These are phyloP conservation scores for Solanum sejunctum DNA, from an alignment of 257 asterid genomes.

Conservation along the genomic window DNA sequence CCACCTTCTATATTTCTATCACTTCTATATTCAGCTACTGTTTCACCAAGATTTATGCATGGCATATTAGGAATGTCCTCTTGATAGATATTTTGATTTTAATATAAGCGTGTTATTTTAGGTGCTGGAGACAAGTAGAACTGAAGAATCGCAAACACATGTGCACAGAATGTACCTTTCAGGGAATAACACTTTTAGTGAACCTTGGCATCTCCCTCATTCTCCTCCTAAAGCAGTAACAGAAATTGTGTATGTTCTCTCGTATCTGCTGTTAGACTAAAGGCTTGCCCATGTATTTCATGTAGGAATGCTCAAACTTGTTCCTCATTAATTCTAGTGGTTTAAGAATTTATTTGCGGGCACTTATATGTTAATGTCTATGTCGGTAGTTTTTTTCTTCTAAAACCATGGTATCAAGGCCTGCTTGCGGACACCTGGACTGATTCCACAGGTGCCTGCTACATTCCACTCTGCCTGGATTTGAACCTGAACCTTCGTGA, in stretches of 20 bases:
- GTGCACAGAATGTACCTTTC: slow-evolving; percentile 79
- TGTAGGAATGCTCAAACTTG: background rate
- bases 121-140: slow-evolving; percentile 84
- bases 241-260: slow-evolving; percentile 65
- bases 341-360: background rate
- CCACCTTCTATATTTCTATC: slow-evolving; percentile 2
- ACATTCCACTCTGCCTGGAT: background rate
- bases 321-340: background rate
- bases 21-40: background rate
- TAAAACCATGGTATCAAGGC: background rate
- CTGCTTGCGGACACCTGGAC: background rate
- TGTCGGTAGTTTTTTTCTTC: background rate
- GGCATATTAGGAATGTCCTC: background rate
- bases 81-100: background rate
- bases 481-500: background rate
- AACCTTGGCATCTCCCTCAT: slow-evolving; percentile 86
- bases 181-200: slow-evolving; percentile 76
- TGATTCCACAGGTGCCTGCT: background rate
- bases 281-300: background rate
- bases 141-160: slow-evolving; percentile 72
- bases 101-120: slow-evolving; percentile 4
- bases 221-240: slow-evolving; percentile 83
- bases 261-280: background rate
- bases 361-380: background rate
- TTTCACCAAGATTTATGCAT: background rate